phyloP scores from a whole-genome alignment of 23 red algal species.

The Cyanidium caldarium region DNA sequence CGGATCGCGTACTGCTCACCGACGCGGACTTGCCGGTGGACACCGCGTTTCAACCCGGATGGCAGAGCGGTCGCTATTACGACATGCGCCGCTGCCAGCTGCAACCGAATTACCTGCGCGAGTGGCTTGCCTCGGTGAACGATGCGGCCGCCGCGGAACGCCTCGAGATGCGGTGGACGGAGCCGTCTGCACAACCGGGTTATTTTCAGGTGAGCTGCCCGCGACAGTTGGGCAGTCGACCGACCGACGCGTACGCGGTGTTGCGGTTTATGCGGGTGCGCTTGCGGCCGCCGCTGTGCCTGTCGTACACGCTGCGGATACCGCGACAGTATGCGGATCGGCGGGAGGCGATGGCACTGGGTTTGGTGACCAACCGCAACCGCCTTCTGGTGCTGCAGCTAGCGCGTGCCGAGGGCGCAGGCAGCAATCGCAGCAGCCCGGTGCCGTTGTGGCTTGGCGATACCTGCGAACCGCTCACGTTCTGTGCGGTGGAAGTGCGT shows the following conservation, averaged over 20 bases:
- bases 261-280: not conserved
- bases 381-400: no score
- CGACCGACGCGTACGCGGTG: not conserved
- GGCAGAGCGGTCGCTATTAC: not conserved
- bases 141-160: not conserved
- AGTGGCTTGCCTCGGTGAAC: not conserved
- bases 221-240: not conserved
- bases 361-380: no score
- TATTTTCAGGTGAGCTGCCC: not conserved
- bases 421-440: no score
- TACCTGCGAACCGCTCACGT: no score
- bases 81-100: not conserved
- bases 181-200: not conserved
- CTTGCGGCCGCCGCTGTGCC: not conserved
- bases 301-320: not conserved
- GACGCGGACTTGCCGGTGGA: not conserved
- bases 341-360: no score
- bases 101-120: conserved; percentile 1
- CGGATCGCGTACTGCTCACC: not conserved
- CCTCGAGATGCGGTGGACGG: not conserved
- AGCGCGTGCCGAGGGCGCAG: no score
- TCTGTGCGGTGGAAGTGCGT: no score
- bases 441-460: no score
- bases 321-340: no score
- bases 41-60: not conserved